phyloP scores from a whole-genome alignment of 2,329 filamentous ascomycete species.

The Monosporascus ibericus region DNA sequence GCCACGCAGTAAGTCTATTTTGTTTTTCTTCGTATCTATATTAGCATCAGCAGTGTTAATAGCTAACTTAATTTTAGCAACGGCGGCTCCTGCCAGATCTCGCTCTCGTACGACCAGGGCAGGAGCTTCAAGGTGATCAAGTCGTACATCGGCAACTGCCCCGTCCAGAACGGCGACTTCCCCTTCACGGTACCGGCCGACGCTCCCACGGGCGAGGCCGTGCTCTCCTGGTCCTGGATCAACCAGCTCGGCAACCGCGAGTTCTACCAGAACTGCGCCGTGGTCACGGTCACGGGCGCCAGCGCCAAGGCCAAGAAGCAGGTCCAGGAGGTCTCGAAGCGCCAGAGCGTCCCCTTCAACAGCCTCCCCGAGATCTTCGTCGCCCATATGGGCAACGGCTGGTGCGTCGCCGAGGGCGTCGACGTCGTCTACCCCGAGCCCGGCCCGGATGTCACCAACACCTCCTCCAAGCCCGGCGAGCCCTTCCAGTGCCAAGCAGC shows the following conservation, averaged over 20 bases:
- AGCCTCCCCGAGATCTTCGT: conserved; percentile 63
- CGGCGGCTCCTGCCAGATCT: conserved; percentile 72
- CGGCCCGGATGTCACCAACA: conserved; percentile 46
- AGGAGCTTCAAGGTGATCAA: conserved; percentile 58
- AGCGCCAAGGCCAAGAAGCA: conserved; percentile 19
- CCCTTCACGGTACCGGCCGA: conserved; percentile 61
- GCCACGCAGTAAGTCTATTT: conserved; percentile 40
- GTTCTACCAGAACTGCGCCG: conserved; percentile 83
- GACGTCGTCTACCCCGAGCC: conserved; percentile 62
- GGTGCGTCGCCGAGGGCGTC: conserved; percentile 53
- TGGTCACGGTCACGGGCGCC: conserved; percentile 52
- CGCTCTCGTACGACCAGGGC: conserved; percentile 67
- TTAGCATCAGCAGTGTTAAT: too few relatives aligned
- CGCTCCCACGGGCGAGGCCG: conserved; percentile 49
- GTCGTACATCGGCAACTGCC: conserved; percentile 29
- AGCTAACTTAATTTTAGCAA: background rate
- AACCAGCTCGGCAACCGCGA: conserved; percentile 73
- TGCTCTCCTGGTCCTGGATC: conserved; percentile 75
- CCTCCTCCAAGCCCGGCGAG: conserved; percentile 28
- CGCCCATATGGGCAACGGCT: conserved; percentile 56
- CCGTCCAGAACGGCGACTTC: conserved; percentile 43
- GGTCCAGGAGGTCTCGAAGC: conserved; percentile 18
- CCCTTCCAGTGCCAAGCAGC: conserved; percentile 24
- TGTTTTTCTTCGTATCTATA: too few relatives aligned
- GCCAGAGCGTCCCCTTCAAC: conserved; percentile 37